phyloP scores from a whole-genome alignment of 768 basidiomycete species.

The Trametes meyenii region DNA sequence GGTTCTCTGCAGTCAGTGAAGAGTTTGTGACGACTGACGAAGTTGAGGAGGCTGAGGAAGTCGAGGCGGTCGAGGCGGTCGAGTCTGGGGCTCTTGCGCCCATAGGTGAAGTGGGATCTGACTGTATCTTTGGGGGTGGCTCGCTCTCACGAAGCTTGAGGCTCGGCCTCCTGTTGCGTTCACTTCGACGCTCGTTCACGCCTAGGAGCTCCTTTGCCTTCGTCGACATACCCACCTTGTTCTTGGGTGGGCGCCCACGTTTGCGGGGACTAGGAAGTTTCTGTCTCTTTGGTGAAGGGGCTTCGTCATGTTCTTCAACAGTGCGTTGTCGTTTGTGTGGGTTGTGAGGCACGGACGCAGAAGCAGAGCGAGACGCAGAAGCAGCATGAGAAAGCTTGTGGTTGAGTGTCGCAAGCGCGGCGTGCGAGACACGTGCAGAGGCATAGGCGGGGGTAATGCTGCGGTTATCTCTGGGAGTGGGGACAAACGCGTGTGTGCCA shows the following conservation, averaged over 20 bases:
- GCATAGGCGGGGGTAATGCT: constrained; percentile 29
- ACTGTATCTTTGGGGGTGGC: constrained; percentile 24
- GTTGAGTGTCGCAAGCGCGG: constrained; percentile 53
- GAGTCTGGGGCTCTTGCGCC: constrained; percentile 22
- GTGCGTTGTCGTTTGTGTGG: constrained; percentile 25
- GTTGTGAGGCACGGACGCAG: constrained; percentile 16
- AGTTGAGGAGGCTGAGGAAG: background rate
- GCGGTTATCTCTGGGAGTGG: constrained; percentile 47
- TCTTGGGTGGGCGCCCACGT: constrained; percentile 30
- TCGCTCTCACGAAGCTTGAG: constrained; percentile 37
- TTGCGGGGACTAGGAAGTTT: constrained; percentile 38
- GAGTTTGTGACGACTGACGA: background rate
- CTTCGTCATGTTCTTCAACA: constrained; percentile 22
- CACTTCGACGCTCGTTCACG: constrained; percentile 33
- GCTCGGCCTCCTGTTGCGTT: constrained; percentile 35
- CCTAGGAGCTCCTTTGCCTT: constrained; percentile 28
- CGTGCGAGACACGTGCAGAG: constrained; percentile 53
- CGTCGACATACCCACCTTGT: constrained; percentile 32
- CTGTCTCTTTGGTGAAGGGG: constrained; percentile 50
- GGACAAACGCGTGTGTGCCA: constrained; percentile 45
- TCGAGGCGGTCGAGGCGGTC: constrained; percentile 12
- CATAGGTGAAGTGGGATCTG: background rate
- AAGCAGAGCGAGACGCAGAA: constrained; percentile 21
- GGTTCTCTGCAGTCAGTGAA: constrained; percentile 16
- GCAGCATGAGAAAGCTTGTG: constrained; percentile 54